These are phyloP conservation scores for Chaetomium sp. DNA, from an alignment of 2,329 filamentous ascomycete species.

Conservation along the genomic window DNA sequence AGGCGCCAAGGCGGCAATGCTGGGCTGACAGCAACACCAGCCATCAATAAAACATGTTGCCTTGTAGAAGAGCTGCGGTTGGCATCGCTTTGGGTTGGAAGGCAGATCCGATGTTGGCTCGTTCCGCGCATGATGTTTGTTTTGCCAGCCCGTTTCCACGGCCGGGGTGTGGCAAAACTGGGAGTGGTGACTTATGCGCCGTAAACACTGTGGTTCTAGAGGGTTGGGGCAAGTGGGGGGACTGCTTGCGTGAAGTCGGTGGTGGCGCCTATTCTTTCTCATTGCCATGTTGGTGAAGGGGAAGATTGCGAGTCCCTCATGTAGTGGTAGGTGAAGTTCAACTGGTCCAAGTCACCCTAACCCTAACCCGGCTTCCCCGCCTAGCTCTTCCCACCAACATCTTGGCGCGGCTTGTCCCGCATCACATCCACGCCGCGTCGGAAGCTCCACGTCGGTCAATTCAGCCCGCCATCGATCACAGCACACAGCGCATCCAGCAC, in stretches of 20 bases:
- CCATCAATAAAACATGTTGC: background rate
- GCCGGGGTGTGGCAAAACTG: background rate
- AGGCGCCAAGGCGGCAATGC: background rate
- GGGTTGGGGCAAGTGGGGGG: background rate
- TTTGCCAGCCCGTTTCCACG: conserved; percentile 9
- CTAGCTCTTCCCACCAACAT: conserved; percentile 21
- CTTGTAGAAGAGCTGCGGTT: background rate
- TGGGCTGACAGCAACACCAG: background rate
- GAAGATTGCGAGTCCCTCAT: background rate
- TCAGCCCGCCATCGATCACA: conserved; percentile 19
- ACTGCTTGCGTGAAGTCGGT: background rate
- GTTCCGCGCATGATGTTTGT: conserved; percentile 10
- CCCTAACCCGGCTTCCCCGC: conserved; percentile 5
- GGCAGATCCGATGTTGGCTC: background rate
- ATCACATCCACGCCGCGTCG: conserved; percentile 5
- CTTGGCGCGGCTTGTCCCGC: conserved; percentile 14
- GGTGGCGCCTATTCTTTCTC: background rate
- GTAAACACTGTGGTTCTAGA: background rate
- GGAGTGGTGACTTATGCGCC: background rate
- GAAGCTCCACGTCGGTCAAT: conserved; percentile 30
- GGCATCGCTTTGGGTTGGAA: background rate
- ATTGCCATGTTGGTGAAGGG: background rate
- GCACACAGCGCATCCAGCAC: conserved; percentile 5
- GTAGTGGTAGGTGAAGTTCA: background rate
- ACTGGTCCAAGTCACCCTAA: background rate